These are phyloP conservation scores for Brachypodium distachyon DNA, from an alignment of 202 grass and related monocot genomes.

Conservation along the genomic window DNA sequence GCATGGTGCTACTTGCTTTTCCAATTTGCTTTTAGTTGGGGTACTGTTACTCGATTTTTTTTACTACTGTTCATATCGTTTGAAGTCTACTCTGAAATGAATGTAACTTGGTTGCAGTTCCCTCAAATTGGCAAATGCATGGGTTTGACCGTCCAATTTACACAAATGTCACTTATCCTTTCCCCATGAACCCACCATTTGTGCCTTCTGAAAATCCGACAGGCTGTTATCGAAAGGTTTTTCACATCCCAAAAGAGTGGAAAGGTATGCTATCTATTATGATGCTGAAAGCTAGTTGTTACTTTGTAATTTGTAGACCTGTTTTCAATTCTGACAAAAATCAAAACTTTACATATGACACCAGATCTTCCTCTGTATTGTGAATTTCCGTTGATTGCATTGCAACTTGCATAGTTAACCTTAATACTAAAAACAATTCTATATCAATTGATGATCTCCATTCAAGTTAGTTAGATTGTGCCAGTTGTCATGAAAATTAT, in stretches of 20 bases:
- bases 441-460: not conserved
- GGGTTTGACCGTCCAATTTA: conserved; percentile 87
- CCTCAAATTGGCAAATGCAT: conserved; percentile 98
- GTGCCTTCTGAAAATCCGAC: conserved; percentile 88
- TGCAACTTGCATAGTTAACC: not conserved
- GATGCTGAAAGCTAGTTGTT: not conserved
- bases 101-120: conserved; percentile 52
- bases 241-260: conserved; percentile 91
- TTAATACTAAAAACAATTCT: not conserved
- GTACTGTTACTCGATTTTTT: not conserved
- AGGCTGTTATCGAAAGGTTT: conserved; percentile 75
- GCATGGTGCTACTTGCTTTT: conserved; percentile 18
- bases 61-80: not conserved
- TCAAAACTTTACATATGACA: not conserved
- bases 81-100: conserved; percentile 11
- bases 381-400: not conserved
- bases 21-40: not conserved
- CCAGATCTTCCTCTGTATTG: not conserved
- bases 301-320: too few species aligned
- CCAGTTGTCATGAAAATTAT: not conserved
- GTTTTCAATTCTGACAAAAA: not conserved
- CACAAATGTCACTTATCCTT: conserved; percentile 76
- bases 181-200: conserved; percentile 82
- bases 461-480: not conserved
- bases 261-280: conserved; percentile 49